phyloP scores from a whole-genome alignment of 495 filamentous ascomycete species.

The Baudoinia panamericana region DNA sequence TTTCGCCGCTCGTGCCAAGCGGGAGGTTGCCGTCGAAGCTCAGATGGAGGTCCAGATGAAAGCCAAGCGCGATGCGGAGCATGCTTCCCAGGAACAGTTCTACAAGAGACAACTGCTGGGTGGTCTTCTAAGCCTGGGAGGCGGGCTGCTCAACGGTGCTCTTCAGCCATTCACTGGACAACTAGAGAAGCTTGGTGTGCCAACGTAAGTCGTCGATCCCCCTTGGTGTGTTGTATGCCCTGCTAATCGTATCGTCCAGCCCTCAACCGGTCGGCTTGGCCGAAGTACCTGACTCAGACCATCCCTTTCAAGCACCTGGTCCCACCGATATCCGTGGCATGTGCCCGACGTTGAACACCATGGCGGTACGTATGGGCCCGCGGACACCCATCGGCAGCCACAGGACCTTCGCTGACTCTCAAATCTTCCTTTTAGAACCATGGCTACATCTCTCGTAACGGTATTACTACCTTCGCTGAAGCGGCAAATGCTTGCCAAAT shows the following conservation, averaged over 20 bases:
- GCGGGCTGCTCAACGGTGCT: neutral
- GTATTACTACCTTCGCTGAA: no score
- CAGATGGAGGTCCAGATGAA: neutral
- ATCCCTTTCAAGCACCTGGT: no score
- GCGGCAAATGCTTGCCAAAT: no score
- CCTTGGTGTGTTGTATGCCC: neutral
- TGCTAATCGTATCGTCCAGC: neutral
- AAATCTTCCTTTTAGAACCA: no score
- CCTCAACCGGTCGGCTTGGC: neutral
- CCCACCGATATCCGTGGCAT: no score
- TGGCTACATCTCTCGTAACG: no score
- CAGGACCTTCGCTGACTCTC: no score
- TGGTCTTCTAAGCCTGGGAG: neutral
- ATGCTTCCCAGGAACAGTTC: neutral
- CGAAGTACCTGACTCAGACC: conserved; percentile 7
- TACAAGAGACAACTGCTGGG: neutral
- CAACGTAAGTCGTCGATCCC: neutral
- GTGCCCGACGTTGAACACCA: no score
- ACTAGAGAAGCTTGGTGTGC: neutral
- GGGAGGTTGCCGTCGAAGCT: neutral
- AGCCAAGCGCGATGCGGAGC: neutral
- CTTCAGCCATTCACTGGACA: neutral
- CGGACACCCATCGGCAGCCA: no score
- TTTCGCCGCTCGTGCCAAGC: neutral
- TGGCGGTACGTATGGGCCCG: no score